Evolutionary conservation across 2,329 filamentous ascomycete genomes (phyloP).

Genomic region (Hypoxylon sp.): DNA sequence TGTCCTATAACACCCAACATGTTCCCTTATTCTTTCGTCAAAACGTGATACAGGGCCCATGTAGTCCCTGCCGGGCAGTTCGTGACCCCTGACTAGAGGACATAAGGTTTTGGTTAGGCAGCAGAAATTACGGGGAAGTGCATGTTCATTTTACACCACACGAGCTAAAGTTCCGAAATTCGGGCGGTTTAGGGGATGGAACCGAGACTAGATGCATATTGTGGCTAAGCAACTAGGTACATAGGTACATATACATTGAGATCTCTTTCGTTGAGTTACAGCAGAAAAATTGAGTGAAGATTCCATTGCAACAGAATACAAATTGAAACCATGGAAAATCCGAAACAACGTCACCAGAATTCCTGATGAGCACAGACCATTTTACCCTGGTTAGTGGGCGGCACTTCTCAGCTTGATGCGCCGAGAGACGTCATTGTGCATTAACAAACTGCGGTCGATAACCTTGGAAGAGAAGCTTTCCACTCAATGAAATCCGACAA

Average conservation of each 20-base stretch:
- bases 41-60: conserved; percentile 11
- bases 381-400: neutral
- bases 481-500: conserved; percentile 13
- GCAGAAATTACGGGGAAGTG: conserved; percentile 31
- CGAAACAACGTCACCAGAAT: conserved; percentile 1
- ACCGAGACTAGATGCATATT: neutral
- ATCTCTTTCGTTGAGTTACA: neutral
- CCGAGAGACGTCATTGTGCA: conserved; percentile 39
- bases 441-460: conserved; percentile 10
- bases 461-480: conserved; percentile 32
- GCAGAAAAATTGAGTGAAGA: neutral
- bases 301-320: neutral
- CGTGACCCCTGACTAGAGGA: conserved; percentile 23
- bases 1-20: neutral
- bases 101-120: conserved; percentile 40
- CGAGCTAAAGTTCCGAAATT: conserved; percentile 8
- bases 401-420: conserved; percentile 16
- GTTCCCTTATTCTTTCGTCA: neutral
- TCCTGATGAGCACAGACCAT: conserved; percentile 21
- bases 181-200: neutral
- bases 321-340: conserved; percentile 3
- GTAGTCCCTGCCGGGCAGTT: conserved; percentile 9
- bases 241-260: too few relatives aligned
- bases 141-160: conserved; percentile 15
- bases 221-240: neutral